These are phyloP conservation scores for Epicoccum nigrum DNA, from an alignment of 2,329 filamentous ascomycete genomes.

Conservation along the genomic window DNA sequence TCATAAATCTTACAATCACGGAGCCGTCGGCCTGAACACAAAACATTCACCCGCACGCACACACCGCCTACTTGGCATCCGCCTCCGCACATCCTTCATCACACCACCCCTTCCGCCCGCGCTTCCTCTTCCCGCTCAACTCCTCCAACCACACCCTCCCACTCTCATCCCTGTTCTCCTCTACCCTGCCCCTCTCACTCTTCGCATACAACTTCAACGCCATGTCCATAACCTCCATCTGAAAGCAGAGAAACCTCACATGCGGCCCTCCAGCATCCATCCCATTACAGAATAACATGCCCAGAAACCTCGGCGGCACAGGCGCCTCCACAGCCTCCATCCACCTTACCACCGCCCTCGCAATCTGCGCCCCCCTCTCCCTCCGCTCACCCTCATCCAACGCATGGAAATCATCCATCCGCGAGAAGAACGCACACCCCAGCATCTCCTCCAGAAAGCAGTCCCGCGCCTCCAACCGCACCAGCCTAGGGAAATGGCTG, in stretches of 20 bases:
- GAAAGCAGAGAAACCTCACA: neutral
- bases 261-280: neutral
- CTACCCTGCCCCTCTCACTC: neutral
- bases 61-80: neutral
- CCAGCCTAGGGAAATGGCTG: neutral
- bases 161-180: neutral
- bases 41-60: neutral
- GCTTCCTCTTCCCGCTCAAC: neutral
- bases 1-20: too few relatives aligned
- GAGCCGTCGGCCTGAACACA: neutral
- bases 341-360: neutral
- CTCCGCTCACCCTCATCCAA: neutral
- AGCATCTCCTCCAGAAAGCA: neutral
- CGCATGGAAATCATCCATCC: neutral
- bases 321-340: neutral
- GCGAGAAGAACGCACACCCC: neutral
- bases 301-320: neutral
- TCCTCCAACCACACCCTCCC: neutral
- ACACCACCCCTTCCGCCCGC: neutral
- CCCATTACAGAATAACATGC: neutral
- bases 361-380: neutral
- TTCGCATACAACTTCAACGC: neutral
- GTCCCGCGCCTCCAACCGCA: neutral
- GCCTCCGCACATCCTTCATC: neutral
- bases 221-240: neutral